Evolutionary conservation across 495 filamentous ascomycete genomes (phyloP).

Genomic region (Glarea lozoyensis): DNA sequence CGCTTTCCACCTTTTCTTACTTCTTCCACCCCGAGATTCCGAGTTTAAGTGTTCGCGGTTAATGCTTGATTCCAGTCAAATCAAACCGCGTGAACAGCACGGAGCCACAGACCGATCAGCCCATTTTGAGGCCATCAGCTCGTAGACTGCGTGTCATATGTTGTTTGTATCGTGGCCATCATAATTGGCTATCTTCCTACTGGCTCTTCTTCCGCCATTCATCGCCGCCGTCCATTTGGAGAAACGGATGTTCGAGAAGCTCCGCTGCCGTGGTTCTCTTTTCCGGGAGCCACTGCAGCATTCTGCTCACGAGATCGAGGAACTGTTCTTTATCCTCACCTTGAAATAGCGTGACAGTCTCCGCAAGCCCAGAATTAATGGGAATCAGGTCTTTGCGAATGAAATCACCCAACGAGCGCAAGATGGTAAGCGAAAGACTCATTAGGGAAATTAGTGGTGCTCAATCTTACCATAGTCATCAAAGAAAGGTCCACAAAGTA

Average conservation of each 20-base stretch:
- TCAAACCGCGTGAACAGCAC: too few relatives aligned
- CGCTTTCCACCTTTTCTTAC: too few relatives aligned
- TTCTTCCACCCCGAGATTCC: too few relatives aligned
- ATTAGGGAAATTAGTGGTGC: not conserved
- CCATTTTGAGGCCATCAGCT: too few relatives aligned
- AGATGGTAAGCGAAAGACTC: constrained; percentile 7
- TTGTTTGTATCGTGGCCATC: too few relatives aligned
- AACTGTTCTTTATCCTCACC: constrained; percentile 34
- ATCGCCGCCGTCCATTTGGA: not conserved
- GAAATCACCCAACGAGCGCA: constrained; percentile 8
- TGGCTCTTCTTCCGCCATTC: not conserved
- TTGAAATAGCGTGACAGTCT: constrained; percentile 25
- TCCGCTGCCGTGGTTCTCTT: constrained; percentile 31
- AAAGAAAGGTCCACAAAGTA: constrained; percentile 17
- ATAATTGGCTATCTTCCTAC: too few relatives aligned
- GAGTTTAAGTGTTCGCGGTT: too few relatives aligned
- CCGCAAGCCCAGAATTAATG: constrained; percentile 10
- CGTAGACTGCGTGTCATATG: too few relatives aligned
- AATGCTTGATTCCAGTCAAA: too few relatives aligned
- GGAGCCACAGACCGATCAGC: too few relatives aligned
- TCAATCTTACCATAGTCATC: constrained; percentile 15
- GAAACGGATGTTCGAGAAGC: constrained; percentile 13
- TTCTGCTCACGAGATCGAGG: constrained; percentile 31
- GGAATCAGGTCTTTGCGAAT: constrained; percentile 13
- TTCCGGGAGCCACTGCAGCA: constrained; percentile 32